Evolutionary conservation across 306 rosid species (phyloP).

Genomic region (Inga laurina): DNA sequence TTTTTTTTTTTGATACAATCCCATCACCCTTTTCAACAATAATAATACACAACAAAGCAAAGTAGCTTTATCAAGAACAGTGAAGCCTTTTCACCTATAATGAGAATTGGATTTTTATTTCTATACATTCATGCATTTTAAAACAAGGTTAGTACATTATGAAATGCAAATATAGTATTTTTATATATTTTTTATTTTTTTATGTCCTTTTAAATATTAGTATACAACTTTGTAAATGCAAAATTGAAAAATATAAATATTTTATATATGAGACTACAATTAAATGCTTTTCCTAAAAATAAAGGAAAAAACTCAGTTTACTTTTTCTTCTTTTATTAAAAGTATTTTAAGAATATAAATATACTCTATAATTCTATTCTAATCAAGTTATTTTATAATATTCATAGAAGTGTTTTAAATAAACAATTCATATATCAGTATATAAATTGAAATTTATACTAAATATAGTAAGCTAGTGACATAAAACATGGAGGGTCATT

Average conservation of each 20-base stretch:
- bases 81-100: conserved; percentile 15
- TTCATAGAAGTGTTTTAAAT: neutral
- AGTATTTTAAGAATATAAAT: too few relatives aligned
- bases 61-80: conserved; percentile 26
- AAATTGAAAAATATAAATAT: too few relatives aligned
- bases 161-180: too few relatives aligned
- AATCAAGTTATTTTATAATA: neutral
- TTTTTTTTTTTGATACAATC: too few relatives aligned
- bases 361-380: too few relatives aligned
- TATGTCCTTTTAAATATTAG: neutral
- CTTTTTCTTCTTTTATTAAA: too few relatives aligned
- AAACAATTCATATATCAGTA: neutral
- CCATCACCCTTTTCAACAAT: neutral
- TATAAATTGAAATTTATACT: neutral
- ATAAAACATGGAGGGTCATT: neutral
- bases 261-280: too few relatives aligned
- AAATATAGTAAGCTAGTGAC: neutral
- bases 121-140: neutral
- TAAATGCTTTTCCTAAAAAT: too few relatives aligned
- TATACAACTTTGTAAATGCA: too few relatives aligned
- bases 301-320: neutral
- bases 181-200: too few relatives aligned
- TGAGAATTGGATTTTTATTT: neutral
- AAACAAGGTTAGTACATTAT: neutral
- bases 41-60: neutral